Base-by-base conservation (phyloP, 2,329 filamentous ascomycete species). In the Botryotinia globosa region DNA sequence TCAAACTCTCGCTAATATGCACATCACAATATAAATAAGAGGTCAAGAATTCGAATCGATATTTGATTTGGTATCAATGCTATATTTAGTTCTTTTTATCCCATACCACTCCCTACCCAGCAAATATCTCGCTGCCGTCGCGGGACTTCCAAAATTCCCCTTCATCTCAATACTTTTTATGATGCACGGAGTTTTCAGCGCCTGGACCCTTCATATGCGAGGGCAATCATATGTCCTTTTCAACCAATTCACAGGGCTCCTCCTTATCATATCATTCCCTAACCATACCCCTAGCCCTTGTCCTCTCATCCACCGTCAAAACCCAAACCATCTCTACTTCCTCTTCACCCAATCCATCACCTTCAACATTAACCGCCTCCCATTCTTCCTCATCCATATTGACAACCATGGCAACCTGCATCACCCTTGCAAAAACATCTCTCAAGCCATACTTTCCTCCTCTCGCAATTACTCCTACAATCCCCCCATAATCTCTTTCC, bases 331-430 rank as follows among this genome's bases (percentile, higher is more conserved):
- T 89, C 18, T 88, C 91, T 67, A 88, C 90, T 20, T 90, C 87
- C 22, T 88, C 85, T 72, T 80, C 74, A 81, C 83, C 80, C 37
- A 44, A 29, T 48, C 82, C 82, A 51, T 34, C 39, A 16, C 45
- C 63, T n/a, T 72, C 71, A 42, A 62, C 85, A 45, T 85, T 82
- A 58, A 94, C 82, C 81, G 96, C 94, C 65, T 95, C 92, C 92
- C 94, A 97, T 82, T 98, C 95, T 73, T 98, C 94, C 48, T 96
- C 93, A 80, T 98, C 94, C 94, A 98, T 97, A 77, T 94, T 95
- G 80, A 95, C 90, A 25, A 97, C 89, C 85, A 97, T 89, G 73
- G 92, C 89, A 78, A 97, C 91, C 85, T 98, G 94, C 73, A 87
- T 86, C 73, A 92, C 92, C 78, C 90, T 89, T 42, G 87, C 86